Conservation (phyloP, 2,329 filamentous ascomycete genomes). For the Diplodia intermedia region DNA sequence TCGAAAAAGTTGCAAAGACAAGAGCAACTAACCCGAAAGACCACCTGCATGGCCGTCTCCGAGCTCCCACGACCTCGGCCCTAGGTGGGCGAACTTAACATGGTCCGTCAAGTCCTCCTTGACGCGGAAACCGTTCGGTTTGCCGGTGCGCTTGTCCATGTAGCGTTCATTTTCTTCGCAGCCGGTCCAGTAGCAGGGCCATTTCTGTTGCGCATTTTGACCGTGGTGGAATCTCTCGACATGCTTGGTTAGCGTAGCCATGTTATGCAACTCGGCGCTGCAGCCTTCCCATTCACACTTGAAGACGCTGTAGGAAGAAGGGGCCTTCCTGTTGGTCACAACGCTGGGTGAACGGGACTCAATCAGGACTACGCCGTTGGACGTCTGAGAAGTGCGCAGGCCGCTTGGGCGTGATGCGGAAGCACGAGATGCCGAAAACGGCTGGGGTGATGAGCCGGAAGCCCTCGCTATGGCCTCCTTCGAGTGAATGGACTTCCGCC, state of each 20-base stretch:
- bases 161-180: slow-evolving; percentile 46
- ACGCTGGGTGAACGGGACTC: slow-evolving; percentile 45
- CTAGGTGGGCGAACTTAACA: slow-evolving; percentile 60
- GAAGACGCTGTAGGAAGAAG: slow-evolving; percentile 54
- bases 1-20: slow-evolving; percentile 6
- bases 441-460: slow-evolving; percentile 35
- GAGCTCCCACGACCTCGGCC: slow-evolving; percentile 60
- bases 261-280: slow-evolving; percentile 65
- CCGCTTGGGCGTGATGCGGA: slow-evolving; percentile 11
- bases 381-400: neutral
- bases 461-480: slow-evolving; percentile 40
- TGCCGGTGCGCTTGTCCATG: slow-evolving; percentile 26
- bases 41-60: slow-evolving; percentile 66
- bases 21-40: slow-evolving; percentile 55
- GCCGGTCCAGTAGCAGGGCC: slow-evolving; percentile 53
- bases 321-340: slow-evolving; percentile 32
- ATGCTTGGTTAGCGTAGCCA: slow-evolving; percentile 66
- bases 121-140: slow-evolving; percentile 46
- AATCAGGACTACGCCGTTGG: slow-evolving; percentile 36
- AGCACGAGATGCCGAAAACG: neutral
- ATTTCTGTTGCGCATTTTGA: slow-evolving; percentile 6
- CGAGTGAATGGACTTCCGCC: slow-evolving; percentile 55
- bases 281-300: slow-evolving; percentile 66
- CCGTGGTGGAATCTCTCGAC: slow-evolving; percentile 60
- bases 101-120: slow-evolving; percentile 58